These are phyloP conservation scores for Pichia thaimueangensis DNA, from an alignment of 805 yeast genomes.

Conservation along the genomic window DNA sequence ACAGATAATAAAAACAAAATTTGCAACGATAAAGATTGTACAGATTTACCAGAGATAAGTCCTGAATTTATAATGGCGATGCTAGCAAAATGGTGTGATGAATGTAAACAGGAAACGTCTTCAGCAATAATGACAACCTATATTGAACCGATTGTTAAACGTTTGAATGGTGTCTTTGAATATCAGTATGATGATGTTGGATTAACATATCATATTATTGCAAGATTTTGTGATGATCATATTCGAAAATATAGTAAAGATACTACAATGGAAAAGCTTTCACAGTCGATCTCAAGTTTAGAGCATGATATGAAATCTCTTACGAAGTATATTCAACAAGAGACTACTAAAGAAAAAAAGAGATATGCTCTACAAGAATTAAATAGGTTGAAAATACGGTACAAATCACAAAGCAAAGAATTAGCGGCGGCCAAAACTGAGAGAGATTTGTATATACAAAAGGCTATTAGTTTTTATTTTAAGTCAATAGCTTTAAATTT, in stretches of 20 bases:
- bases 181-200: slow-evolving; percentile 26
- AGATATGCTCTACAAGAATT: slow-evolving; percentile 48
- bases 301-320: slow-evolving; percentile 45
- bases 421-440: slow-evolving; percentile 33
- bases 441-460: slow-evolving; percentile 34
- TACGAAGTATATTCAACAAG: slow-evolving; percentile 35
- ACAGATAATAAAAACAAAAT: slow-evolving; percentile 1
- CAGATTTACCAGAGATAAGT: not conserved
- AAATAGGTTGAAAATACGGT: slow-evolving; percentile 41
- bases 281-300: slow-evolving; percentile 26
- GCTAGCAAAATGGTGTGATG: slow-evolving; percentile 64
- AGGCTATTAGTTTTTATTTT: slow-evolving; percentile 56
- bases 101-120: slow-evolving; percentile 63
- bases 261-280: slow-evolving; percentile 39
- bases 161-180: slow-evolving; percentile 16
- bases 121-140: slow-evolving; percentile 50
- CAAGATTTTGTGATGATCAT: slow-evolving; percentile 68
- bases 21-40: not conserved
- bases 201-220: slow-evolving; percentile 52
- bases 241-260: slow-evolving; percentile 38
- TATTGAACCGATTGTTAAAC: slow-evolving; percentile 40
- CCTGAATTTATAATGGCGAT: slow-evolving; percentile 24
- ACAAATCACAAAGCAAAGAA: slow-evolving; percentile 43
- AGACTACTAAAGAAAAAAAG: slow-evolving; percentile 37
- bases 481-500: slow-evolving; percentile 39